A percentile compares a stretch with the other conserved stretches of the same genome.
Evolutionary conservation across 2,329 filamentous ascomycete genomes (phyloP).

Genomic region (Xylaria polymorpha): DNA sequence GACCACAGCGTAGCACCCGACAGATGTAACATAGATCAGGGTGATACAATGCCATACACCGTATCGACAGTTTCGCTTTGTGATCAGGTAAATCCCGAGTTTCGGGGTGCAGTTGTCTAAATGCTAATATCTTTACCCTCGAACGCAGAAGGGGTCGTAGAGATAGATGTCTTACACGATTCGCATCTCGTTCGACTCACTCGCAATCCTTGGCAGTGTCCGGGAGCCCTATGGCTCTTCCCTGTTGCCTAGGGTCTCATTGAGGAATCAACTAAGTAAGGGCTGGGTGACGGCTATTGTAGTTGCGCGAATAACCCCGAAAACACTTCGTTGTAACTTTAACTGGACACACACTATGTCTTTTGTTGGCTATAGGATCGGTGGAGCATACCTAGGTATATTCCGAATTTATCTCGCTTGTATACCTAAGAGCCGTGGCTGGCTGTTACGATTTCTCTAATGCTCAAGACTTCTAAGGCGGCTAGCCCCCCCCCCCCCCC

Average conservation of each 20-base stretch:
- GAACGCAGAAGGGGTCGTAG: neutral
- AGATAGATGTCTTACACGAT: neutral
- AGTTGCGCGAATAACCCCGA: neutral
- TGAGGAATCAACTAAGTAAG: neutral
- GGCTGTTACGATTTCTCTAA: neutral
- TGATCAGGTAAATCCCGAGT: neutral
- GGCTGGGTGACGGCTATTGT: neutral
- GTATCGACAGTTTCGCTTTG: constrained; percentile 54
- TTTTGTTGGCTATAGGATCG: neutral
- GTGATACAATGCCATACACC: constrained; percentile 51
- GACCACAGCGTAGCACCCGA: constrained; percentile 32
- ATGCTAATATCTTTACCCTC: neutral
- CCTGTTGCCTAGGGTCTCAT: neutral
- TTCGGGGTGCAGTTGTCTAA: neutral
- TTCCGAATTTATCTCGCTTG: neutral
- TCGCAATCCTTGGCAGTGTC: neutral
- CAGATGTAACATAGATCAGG: constrained; percentile 37
- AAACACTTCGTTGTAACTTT: neutral
- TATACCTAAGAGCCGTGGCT: neutral
- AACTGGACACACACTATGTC: neutral
- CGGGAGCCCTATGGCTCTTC: neutral
- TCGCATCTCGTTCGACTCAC: neutral
- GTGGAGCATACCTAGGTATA: neutral
- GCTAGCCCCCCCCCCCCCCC: too few relatives aligned
- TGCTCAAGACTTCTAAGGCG: constrained; percentile 59